Base-by-base conservation (phyloP, 768 basidiomycete species). In the Mycena belliarum region DNA sequence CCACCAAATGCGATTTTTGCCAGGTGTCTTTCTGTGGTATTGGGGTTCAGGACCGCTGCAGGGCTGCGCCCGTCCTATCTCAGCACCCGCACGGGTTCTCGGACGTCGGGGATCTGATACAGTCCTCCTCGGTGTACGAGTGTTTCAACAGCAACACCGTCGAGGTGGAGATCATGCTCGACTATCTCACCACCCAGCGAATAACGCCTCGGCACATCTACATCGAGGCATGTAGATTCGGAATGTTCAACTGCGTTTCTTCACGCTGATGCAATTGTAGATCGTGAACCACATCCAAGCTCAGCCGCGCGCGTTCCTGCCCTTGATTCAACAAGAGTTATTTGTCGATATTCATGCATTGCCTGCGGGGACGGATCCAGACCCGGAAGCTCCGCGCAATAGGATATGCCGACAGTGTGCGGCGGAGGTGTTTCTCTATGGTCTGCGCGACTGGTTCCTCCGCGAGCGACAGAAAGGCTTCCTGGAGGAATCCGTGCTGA, bases 1-100 rank as follows among this genome's bases (percentile, higher is more conserved):
- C 91, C n/a, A 82, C 89, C 24, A 87, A 83, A 71, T 94, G 92
- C 66, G 91, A 93, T 68, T 81, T 93, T 60, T 94, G 92, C 63
- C 84, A 86, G 57, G 84, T 89, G 9, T 88, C 79, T 2, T 93
- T 93, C 70, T 94, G 92, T 66, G 92, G 92, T 11, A 84, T 94
- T 57, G 83, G 82, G 46, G 81, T 94, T 23, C 89, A 84, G 54
- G 82, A 82, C 16, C 85, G 92, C 46, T 94, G 92, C 68, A 68
- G 79, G 45, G 88, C 91, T 1, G 70, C 79, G 18, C 75, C 82
- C 15, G 69, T 93, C 14, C 56, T 71, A 21, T 66, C 76, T 1
- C 89, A 91, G 61, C 83, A 89, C 16, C 90, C 87, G 2, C 86
- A 92, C 55, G 86, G 81, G 25, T 73, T 93, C 69, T 73, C 76